A percentile compares a stretch with the other conserved stretches of the same genome.
Evolutionary conservation across 352 stramenopile genomes (phyloP).

Genomic region (Pythium folliculosum): DNA sequence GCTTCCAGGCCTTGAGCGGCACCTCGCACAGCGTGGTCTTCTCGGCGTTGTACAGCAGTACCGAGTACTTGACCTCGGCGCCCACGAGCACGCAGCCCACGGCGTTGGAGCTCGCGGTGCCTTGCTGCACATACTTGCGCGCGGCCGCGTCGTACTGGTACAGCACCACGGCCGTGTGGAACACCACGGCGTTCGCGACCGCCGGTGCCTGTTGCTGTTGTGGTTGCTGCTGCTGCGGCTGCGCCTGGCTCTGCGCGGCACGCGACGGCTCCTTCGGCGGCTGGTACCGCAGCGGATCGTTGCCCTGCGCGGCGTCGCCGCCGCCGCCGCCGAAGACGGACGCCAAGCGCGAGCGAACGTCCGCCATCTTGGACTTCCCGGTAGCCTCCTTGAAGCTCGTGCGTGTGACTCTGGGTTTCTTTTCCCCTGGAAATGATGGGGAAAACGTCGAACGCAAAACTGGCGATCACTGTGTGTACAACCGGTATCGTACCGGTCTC

Average conservation of each 20-base stretch:
- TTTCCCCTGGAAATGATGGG: not conserved
- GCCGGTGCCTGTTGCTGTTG: slow-evolving; percentile 25
- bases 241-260: slow-evolving; percentile 24
- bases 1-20: slow-evolving; percentile 58
- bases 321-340: slow-evolving; percentile 56
- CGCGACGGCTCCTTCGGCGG: slow-evolving; percentile 64
- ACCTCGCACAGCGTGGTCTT: slow-evolving; percentile 69
- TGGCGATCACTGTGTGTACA: slow-evolving; percentile 8
- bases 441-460: slow-evolving; percentile 9
- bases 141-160: slow-evolving; percentile 79
- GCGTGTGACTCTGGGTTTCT: slow-evolving; percentile 9
- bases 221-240: slow-evolving; percentile 25
- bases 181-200: slow-evolving; percentile 47
- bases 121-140: slow-evolving; percentile 64
- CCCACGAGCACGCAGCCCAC: slow-evolving; percentile 79
- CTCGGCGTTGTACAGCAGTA: slow-evolving; percentile 74
- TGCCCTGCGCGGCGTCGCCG: slow-evolving; percentile 35
- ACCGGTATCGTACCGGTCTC: slow-evolving; percentile 4
- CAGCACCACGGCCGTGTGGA: slow-evolving; percentile 64
- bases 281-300: slow-evolving; percentile 71
- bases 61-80: slow-evolving; percentile 59
- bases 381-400: slow-evolving; percentile 6
- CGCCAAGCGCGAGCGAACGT: slow-evolving; percentile 54
- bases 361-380: slow-evolving; percentile 20
- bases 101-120: slow-evolving; percentile 39